Evolutionary conservation across 176 grass and related monocot genomes (phyloP).

Genomic region (Urochloa ruziziensis): DNA sequence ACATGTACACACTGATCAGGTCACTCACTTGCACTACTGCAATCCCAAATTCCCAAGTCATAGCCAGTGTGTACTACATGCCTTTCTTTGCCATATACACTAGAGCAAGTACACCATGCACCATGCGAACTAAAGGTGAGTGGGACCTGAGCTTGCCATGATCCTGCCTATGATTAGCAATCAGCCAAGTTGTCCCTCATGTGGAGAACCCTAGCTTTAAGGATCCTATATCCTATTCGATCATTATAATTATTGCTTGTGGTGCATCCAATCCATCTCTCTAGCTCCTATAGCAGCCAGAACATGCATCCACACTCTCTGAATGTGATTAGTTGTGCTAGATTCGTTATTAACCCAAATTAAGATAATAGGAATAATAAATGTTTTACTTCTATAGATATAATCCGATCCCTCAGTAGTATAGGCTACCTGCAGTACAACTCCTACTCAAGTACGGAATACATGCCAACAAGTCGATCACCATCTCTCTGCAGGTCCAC

Average conservation of each 20-base stretch:
- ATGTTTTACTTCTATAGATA: not conserved
- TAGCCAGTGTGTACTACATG: not conserved
- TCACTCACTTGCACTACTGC: constrained; percentile 36
- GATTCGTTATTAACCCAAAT: not conserved
- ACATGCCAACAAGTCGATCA: too few relatives aligned
- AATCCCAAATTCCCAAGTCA: constrained; percentile 7
- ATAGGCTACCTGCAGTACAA: not conserved
- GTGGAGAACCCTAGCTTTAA: constrained; percentile 53
- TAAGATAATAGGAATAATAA: too few relatives aligned
- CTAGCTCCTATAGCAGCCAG: constrained; percentile 1
- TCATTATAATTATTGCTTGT: not conserved
- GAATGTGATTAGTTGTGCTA: constrained; percentile 14
- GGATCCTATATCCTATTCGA: constrained; percentile 29
- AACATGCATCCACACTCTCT: constrained; percentile 11
- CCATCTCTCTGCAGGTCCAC: constrained; percentile 18
- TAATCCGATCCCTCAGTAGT: not conserved
- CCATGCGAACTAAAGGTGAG: constrained; percentile 15
- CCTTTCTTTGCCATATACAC: constrained; percentile 12
- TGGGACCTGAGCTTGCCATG: constrained; percentile 20
- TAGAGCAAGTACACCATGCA: not conserved
- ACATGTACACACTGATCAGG: constrained; percentile 13
- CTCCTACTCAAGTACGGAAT: not conserved
- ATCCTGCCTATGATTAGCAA: constrained; percentile 46
- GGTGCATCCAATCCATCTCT: not conserved
- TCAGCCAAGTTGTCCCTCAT: constrained; percentile 48